Conservation (phyloP, 1,284 basidiomycete species). For the Cutaneotrichosporon cavernicola region DNA sequence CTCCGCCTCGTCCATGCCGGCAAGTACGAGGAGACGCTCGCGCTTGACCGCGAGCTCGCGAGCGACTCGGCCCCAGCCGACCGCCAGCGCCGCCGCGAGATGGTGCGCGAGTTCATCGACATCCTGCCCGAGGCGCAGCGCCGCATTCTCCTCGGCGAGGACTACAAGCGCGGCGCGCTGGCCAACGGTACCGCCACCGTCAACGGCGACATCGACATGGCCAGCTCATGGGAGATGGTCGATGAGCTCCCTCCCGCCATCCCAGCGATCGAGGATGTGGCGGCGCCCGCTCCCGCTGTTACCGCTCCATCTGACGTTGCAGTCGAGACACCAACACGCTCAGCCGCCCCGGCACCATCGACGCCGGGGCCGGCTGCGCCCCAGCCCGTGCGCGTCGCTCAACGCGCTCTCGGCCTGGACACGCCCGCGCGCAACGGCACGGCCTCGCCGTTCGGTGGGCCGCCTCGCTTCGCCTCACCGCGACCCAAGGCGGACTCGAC, state of each 20-base stretch:
- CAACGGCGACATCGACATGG: constrained; percentile 32
- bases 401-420: constrained; percentile 18
- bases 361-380: constrained; percentile 15
- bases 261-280: background rate
- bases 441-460: constrained; percentile 43
- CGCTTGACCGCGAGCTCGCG: constrained; percentile 62
- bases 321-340: background rate
- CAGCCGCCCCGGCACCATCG: constrained; percentile 12
- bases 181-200: constrained; percentile 21
- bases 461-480: constrained; percentile 39
- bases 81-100: constrained; percentile 59
- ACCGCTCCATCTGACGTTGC: background rate
- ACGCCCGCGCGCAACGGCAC: constrained; percentile 20
- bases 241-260: background rate
- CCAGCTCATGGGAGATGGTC: constrained; percentile 19
- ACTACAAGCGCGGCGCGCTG: constrained; percentile 11
- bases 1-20: constrained; percentile 74
- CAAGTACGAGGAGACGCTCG: constrained; percentile 68
- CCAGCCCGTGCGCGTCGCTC: constrained; percentile 24
- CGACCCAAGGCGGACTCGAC: constrained; percentile 12
- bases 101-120: constrained; percentile 66
- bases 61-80: constrained; percentile 52
- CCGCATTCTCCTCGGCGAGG: constrained; percentile 23
- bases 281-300: constrained; percentile 8
- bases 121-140: constrained; percentile 62